These are phyloP conservation scores for Stephanodiscus minutulus DNA, from an alignment of 108 stramenopile genomes.

Conservation along the genomic window DNA sequence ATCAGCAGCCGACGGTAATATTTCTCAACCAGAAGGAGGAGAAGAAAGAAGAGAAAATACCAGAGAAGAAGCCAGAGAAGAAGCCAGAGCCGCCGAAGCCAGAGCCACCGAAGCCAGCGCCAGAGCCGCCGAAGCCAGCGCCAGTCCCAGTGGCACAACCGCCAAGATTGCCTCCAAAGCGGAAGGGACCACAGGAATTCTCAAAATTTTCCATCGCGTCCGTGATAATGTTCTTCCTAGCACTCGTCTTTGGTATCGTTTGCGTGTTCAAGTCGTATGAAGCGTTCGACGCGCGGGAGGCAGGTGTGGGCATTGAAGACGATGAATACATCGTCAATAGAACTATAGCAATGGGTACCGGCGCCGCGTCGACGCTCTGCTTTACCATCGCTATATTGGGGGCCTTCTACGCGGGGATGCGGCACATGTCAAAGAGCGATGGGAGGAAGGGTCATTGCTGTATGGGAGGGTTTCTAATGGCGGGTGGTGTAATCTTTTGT, in stretches of 20 bases:
- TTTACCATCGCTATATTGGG: slow-evolving; percentile 23
- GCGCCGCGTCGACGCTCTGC: slow-evolving; percentile 3
- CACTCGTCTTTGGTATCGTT: background rate
- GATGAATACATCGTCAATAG: slow-evolving; percentile 5
- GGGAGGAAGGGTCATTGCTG: slow-evolving; percentile 9
- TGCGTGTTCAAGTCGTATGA: slow-evolving; percentile 8
- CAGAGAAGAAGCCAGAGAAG: slow-evolving; percentile 4
- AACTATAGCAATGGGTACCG: slow-evolving; percentile 19
- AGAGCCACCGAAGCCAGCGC: slow-evolving; percentile 3
- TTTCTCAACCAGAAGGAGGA: slow-evolving; percentile 4
- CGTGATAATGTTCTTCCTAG: slow-evolving; percentile 15
- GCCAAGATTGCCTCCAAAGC: background rate
- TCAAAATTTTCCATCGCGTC: slow-evolving; percentile 9
- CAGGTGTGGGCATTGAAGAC: background rate
- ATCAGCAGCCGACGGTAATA: slow-evolving; percentile 4
- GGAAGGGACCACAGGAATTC: slow-evolving; percentile 10
- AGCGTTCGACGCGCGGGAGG: background rate
- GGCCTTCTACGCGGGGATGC: slow-evolving; percentile 28
- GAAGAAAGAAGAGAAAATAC: slow-evolving; percentile 10
- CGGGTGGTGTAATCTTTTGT: slow-evolving; percentile 21
- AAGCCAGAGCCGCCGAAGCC: slow-evolving; percentile 5
- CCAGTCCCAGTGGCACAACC: background rate
- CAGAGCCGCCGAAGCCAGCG: background rate
- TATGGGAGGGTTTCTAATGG: slow-evolving; percentile 23
- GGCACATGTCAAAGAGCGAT: slow-evolving; percentile 10